A percentile compares a stretch with the other conserved stretches of the same genome.
These are phyloP conservation scores for Erythrobasidium yunnanense DNA, from an alignment of 768 basidiomycete genomes.

Conservation along the genomic window DNA sequence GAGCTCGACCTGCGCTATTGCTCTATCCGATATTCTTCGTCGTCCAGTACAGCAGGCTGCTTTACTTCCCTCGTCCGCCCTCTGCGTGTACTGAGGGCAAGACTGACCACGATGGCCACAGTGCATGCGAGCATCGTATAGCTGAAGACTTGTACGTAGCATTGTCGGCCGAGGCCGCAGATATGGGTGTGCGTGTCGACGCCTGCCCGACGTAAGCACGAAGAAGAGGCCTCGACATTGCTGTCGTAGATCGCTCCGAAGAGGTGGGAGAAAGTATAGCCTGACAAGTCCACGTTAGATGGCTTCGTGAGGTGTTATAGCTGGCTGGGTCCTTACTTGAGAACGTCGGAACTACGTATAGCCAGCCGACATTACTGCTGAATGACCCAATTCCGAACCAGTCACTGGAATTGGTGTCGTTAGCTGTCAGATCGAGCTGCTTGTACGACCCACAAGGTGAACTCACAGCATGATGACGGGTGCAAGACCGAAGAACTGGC, in stretches of 20 bases:
- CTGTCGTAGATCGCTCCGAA: slow-evolving; percentile 23
- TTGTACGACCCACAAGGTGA: neutral
- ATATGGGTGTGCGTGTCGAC: slow-evolving; percentile 2
- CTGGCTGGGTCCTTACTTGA: slow-evolving; percentile 11
- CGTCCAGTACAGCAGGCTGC: neutral
- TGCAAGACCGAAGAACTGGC: slow-evolving; percentile 23
- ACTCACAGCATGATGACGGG: slow-evolving; percentile 18
- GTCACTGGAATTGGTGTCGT: slow-evolving; percentile 1
- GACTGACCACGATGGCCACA: neutral
- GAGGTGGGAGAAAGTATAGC: slow-evolving; percentile 17
- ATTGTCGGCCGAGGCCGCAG: neutral
- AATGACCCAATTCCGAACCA: slow-evolving; percentile 19
- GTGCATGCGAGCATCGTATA: slow-evolving; percentile 20
- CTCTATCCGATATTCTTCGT: neutral
- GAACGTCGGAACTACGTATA: slow-evolving; percentile 18
- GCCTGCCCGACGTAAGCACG: neutral
- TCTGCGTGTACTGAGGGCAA: slow-evolving; percentile 1
- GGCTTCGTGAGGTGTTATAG: neutral
- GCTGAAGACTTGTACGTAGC: neutral
- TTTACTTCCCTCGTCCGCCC: neutral
- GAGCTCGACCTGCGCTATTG: too few relatives aligned
- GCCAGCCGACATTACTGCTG: slow-evolving; percentile 11
- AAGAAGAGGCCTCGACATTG: too few relatives aligned
- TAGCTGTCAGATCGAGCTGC: neutral
- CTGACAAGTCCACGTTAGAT: neutral